Base-by-base conservation (phyloP, 768 basidiomycete species). In the Holtermannia corniformis region DNA sequence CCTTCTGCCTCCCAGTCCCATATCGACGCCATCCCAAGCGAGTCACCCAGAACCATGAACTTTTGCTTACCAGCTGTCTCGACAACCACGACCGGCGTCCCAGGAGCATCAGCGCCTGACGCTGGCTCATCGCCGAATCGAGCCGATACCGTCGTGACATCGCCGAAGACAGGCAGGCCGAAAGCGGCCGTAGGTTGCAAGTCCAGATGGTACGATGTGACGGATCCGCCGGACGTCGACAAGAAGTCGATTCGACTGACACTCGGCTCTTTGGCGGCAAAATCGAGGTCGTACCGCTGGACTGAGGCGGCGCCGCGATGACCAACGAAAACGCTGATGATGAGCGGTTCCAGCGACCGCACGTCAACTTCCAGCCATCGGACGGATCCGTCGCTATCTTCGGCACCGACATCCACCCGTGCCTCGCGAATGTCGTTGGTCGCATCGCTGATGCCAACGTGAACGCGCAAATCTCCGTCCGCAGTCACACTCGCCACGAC, bases 381-480 rank as follows among this genome's bases (percentile, higher is more conserved):
- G 5, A 67, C 61, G 21, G 26, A 50, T 3, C 62, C 64, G 16
- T 56, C 26, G 1, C 50, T 21, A 25, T 64, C 57, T 20, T 32
- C 54, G 3, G 58, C 46, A 1, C 60, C 63, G 1, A 60, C 61
- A 25, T 67, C 65, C 3, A 67, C 25, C 32, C 65, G 40, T 16
- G 53, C 43, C 47, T 67, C 65, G 1, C 26, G 22, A 0, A 22
- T 41, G 4, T 52, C n/a, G 3, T 26, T 10, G 25, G 41, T 3
- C 41, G 45, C 5, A 40, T 45, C 20, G 43, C 22, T 3, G 21
- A 37, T 12, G 23, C 42, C 50, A 20, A 50, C 52, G 64, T 61
- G 67, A 1, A 71, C n/a, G 26, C 68, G 55, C 37, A 71, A 28
- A 48, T 63, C 63, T 3, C 68, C 68, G 24, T 61, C 59, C 19